A percentile compares a stretch with the other conserved stretches of the same genome.
phyloP scores from a whole-genome alignment of 2,329 filamentous ascomycete genomes.

The Pseudogymnoascus sp. region DNA sequence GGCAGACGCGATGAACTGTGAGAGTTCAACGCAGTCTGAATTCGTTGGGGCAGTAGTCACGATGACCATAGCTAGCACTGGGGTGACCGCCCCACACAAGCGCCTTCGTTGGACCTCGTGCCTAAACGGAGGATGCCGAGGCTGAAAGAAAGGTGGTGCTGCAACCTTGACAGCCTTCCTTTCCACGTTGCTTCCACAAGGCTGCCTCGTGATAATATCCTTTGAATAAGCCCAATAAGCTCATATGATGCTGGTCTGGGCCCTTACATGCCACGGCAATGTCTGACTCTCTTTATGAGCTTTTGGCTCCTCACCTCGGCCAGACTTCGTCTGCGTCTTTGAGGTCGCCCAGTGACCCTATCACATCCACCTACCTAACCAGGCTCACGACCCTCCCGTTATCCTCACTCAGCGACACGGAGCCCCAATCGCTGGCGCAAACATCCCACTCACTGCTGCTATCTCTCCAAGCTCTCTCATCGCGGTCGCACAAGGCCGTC shows the following conservation, averaged over 20 bases:
- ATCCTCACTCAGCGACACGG: slow-evolving; percentile 63
- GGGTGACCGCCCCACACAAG: slow-evolving; percentile 6
- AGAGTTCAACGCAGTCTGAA: not conserved
- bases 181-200: slow-evolving; percentile 2
- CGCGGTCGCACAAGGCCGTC: slow-evolving; percentile 79
- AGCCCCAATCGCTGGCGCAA: slow-evolving; percentile 75
- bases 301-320: slow-evolving; percentile 59
- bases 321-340: slow-evolving; percentile 32
- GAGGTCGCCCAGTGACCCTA: slow-evolving; percentile 37
- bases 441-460: slow-evolving; percentile 73
- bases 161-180: slow-evolving; percentile 2
- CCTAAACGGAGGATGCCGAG: slow-evolving; percentile 6
- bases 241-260: slow-evolving; percentile 10
- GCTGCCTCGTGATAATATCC: slow-evolving; percentile 4
- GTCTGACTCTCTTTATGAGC: slow-evolving; percentile 69
- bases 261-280: slow-evolving; percentile 35
- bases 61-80: slow-evolving; percentile 7
- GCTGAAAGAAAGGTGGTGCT: not conserved
- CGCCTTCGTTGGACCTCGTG: slow-evolving; percentile 4
- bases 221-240: not conserved
- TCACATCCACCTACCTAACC: slow-evolving; percentile 65
- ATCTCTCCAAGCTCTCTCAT: slow-evolving; percentile 80
- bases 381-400: slow-evolving; percentile 72
- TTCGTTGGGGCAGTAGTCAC: slow-evolving; percentile 8
- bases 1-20: not conserved